Evolutionary conservation across 345 rosid species (phyloP), one percentile per base, ranked within the genome.

Genomic region (Eucalyptus melliodora): DNA sequence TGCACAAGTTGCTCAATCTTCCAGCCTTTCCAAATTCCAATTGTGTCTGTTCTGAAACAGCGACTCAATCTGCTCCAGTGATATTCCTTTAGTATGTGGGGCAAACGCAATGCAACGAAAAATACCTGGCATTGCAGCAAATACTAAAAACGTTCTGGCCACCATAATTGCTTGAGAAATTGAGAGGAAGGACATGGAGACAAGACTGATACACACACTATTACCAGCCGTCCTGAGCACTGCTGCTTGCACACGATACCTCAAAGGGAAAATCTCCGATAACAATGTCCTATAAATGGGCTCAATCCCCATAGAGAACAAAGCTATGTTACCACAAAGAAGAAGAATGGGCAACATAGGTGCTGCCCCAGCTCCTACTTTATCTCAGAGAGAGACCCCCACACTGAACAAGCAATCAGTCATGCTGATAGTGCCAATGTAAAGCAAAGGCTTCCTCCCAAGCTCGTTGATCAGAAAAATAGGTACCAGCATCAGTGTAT

Each of bases 101-200:
- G 42, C 95, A 91, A 80, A 92, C 87, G 5, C 40, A 37, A 83
- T 92, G 91, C 27, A 30, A 96, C 95, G n/a, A 65, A 94, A 96
- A 17, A 86, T 90, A 67, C 92, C 94, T 19, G 96, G 91, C 45
- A 91, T 87, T 59, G 87, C 47, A 37, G 92, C 89, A 50, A 95
- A 94, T 23, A 94, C 67, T 15, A 95, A 91, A 94, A 94, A 96
- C 21, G 91, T 90, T 56, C 96, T 95, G 6, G 96, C 96, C 3
- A 93, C 90, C 44, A 97, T 90, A 13, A 94, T 94, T 37, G 94
- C 95, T 16, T 55, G 87, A 26, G 95, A 90, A 34, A 94, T 45
- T 1, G 98, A 91, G 89, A 96, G 95, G 92, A 95, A 96, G 31
- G 98, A 91, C 97, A 95, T 94, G 30, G 95, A 93, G 81, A 96